These are phyloP conservation scores for Suhomyces guaymorum DNA, from an alignment of 1,139 yeast genomes.

Conservation along the genomic window DNA sequence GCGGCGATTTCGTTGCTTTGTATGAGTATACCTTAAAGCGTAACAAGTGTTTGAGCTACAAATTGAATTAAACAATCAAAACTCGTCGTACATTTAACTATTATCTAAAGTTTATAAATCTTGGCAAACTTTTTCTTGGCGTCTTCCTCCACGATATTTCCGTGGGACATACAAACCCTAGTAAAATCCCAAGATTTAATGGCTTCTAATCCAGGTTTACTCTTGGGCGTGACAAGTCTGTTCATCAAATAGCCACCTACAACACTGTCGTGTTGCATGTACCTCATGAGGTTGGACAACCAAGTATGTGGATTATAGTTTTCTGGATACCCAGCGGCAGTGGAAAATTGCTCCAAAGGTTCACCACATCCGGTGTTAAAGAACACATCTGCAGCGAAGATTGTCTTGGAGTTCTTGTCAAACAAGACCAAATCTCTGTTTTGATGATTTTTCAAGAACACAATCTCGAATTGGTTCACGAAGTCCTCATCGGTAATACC, in stretches of 20 bases:
- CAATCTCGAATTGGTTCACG: slow-evolving; percentile 26
- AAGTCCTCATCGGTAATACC: slow-evolving; percentile 22
- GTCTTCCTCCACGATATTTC: slow-evolving; percentile 23
- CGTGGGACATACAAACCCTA: slow-evolving; percentile 27
- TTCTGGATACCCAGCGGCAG: slow-evolving; percentile 21
- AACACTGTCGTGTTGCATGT: slow-evolving; percentile 24
- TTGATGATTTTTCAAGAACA: slow-evolving; percentile 24
- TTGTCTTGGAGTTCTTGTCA: slow-evolving; percentile 21
- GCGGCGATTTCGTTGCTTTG: too few relatives aligned
- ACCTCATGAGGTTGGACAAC: slow-evolving; percentile 23
- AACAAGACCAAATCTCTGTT: slow-evolving; percentile 27
- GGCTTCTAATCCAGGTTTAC: slow-evolving; percentile 19
- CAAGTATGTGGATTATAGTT: slow-evolving; percentile 25
- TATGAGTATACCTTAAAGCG: too few relatives aligned
- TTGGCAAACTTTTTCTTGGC: slow-evolving; percentile 23
- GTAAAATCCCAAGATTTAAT: slow-evolving; percentile 26
- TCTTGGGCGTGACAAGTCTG: slow-evolving; percentile 23
- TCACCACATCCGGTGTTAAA: slow-evolving; percentile 21
- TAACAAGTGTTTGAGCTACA: too few relatives aligned
- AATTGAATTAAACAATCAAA: too few relatives aligned
- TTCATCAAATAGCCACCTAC: slow-evolving; percentile 30
- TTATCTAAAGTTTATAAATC: slow-evolving; percentile 16
- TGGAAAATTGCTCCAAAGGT: slow-evolving; percentile 25
- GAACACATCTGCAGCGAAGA: slow-evolving; percentile 28
- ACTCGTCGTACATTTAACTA: too few relatives aligned